phyloP scores from a whole-genome alignment of 129 eudicot species.

The Kitagawia praeruptora region DNA sequence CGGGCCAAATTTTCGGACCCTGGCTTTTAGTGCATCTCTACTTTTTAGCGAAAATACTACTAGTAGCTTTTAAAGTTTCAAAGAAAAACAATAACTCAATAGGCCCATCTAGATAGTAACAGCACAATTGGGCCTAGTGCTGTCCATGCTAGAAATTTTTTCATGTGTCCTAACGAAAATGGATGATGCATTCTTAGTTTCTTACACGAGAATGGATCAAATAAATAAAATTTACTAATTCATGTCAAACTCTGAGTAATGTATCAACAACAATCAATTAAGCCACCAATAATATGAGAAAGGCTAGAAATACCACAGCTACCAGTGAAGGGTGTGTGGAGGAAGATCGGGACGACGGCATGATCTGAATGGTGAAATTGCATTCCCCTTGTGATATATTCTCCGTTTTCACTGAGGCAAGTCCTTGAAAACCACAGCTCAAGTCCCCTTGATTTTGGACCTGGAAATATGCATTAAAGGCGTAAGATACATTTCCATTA shows the following conservation, averaged over 20 bases:
- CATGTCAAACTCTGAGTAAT: background rate
- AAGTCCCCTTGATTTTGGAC: slow-evolving; percentile 11
- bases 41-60: too few species aligned
- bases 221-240: background rate
- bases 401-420: slow-evolving; percentile 15
- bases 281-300: background rate
- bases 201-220: background rate
- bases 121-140: too few species aligned
- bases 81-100: too few species aligned
- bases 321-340: slow-evolving; percentile 1
- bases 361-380: slow-evolving; percentile 27
- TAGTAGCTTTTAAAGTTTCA: too few species aligned
- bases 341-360: background rate
- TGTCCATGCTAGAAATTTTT: too few species aligned
- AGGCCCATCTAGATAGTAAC: too few species aligned
- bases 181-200: background rate
- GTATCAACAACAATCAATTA: background rate
- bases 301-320: background rate
- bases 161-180: too few species aligned
- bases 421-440: slow-evolving; percentile 24
- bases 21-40: too few species aligned
- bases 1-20: too few species aligned
- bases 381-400: slow-evolving; percentile 25
- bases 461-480: slow-evolving; percentile 29
- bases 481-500: slow-evolving; percentile 25